Percentiles rank a stretch among this genome's conserved stretches.
These are phyloP conservation scores for Dichotomopilus funicola DNA, from an alignment of 2,329 filamentous ascomycete species.

Conservation along the genomic window DNA sequence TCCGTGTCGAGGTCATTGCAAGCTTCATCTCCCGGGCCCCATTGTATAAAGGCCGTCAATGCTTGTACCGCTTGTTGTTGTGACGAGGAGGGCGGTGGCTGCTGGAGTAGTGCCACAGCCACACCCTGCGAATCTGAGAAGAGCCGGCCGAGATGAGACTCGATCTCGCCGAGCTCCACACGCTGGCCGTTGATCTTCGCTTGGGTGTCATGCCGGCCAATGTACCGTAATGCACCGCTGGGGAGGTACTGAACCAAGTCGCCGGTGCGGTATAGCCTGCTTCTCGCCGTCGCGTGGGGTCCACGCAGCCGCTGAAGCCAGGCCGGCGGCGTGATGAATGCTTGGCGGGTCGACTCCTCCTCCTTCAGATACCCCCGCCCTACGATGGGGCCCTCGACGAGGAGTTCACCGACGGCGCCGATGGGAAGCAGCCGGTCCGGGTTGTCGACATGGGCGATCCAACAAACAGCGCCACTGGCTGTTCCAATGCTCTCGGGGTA, in stretches of 20 bases:
- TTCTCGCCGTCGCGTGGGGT: neutral
- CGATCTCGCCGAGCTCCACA: constrained; percentile 47
- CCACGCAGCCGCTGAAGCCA: constrained; percentile 14
- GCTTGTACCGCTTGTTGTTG: neutral
- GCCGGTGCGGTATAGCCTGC: constrained; percentile 38
- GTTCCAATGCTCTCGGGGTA: constrained; percentile 10
- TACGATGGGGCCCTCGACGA: constrained; percentile 3
- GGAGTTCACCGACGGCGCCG: constrained; percentile 2
- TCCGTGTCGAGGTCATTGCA: neutral
- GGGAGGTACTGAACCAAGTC: constrained; percentile 34
- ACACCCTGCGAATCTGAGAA: neutral
- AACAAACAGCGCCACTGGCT: constrained; percentile 1
- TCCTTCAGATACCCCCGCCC: constrained; percentile 5
- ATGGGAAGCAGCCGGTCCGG: constrained; percentile 1
- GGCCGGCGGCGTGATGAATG: constrained; percentile 20
- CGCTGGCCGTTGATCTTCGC: constrained; percentile 55
- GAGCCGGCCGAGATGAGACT: constrained; percentile 21
- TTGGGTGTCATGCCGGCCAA: constrained; percentile 52
- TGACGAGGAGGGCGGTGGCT: neutral
- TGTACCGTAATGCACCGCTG: constrained; percentile 30
- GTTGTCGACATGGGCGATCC: constrained; percentile 1
- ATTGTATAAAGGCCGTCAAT: neutral
- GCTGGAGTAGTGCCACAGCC: neutral
- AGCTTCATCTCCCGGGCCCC: neutral
- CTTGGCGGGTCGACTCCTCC: constrained; percentile 24